phyloP scores from a whole-genome alignment of 2,329 filamentous ascomycete species.

The Beauveria sp. region DNA sequence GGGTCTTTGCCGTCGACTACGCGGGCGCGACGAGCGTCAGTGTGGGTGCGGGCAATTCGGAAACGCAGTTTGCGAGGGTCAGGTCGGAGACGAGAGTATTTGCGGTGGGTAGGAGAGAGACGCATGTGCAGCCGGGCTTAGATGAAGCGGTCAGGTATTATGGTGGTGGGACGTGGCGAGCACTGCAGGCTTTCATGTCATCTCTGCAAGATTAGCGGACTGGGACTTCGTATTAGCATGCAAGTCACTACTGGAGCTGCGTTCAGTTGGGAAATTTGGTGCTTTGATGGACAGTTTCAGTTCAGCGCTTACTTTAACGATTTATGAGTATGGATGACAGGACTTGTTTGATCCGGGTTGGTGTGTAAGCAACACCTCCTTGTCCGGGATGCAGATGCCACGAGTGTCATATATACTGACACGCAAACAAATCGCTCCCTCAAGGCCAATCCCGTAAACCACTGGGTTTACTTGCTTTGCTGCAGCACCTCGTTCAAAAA shows the following conservation, averaged over 20 bases:
- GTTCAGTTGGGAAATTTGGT: no score
- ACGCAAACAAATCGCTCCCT: no score
- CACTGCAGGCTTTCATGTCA: constrained; percentile 3
- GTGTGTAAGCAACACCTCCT: no score
- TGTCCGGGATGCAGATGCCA: no score
- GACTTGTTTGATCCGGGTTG: no score
- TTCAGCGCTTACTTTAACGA: no score
- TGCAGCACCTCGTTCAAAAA: constrained; percentile 21
- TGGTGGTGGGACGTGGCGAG: constrained; percentile 4
- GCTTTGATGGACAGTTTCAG: no score
- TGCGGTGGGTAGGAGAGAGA: constrained; percentile 7
- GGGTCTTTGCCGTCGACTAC: not conserved
- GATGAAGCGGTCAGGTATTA: constrained; percentile 7
- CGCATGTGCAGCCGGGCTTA: constrained; percentile 10
- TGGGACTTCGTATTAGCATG: not conserved
- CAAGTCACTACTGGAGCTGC: no score
- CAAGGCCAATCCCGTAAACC: no score
- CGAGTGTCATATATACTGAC: no score
- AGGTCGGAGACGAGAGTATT: not conserved
- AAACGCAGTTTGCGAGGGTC: not conserved
- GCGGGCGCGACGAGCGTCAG: constrained; percentile 1
- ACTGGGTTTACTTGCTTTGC: not conserved
- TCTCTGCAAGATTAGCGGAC: not conserved
- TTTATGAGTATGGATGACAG: no score
- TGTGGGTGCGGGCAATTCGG: not conserved